These are phyloP conservation scores for Vigna reflexopilosa DNA, from an alignment of 306 rosid genomes.

Conservation along the genomic window DNA sequence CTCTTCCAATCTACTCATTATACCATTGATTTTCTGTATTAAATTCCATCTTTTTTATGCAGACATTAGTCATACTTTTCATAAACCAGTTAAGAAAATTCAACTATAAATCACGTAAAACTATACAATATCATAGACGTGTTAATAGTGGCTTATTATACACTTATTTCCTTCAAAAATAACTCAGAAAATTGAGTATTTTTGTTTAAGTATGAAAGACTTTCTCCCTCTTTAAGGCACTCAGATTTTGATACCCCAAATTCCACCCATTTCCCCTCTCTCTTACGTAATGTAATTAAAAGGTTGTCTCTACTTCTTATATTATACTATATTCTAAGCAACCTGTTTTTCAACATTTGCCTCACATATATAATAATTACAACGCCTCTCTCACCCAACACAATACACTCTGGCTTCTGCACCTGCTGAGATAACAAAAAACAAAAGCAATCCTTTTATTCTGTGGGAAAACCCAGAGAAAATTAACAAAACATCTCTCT, in stretches of 20 bases:
- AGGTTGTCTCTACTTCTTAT: conserved; percentile 40
- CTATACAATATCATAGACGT: not conserved
- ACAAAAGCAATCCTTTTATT: conserved; percentile 48
- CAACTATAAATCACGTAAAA: not conserved
- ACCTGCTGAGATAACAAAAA: conserved; percentile 49
- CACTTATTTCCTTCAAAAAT: no score
- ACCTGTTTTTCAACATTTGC: conserved; percentile 44
- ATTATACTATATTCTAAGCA: conserved; percentile 46
- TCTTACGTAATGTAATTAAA: conserved; percentile 52
- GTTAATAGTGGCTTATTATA: no score
- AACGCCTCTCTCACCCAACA: conserved; percentile 33
- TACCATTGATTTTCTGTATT: no score
- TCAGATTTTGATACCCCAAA: conserved; percentile 15
- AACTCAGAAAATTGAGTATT: not conserved
- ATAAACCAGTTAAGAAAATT: no score
- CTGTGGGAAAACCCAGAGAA: conserved; percentile 50
- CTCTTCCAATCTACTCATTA: no score
- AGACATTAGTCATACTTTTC: no score
- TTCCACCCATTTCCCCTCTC: conserved; percentile 43
- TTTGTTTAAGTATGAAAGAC: not conserved
- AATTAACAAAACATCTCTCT: conserved; percentile 52
- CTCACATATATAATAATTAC: conserved; percentile 45
- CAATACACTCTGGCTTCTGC: conserved; percentile 42
- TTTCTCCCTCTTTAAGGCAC: not conserved
- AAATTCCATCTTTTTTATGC: no score